Conservation (phyloP, 2,329 filamentous ascomycete genomes). For the Zalaria sp. region DNA sequence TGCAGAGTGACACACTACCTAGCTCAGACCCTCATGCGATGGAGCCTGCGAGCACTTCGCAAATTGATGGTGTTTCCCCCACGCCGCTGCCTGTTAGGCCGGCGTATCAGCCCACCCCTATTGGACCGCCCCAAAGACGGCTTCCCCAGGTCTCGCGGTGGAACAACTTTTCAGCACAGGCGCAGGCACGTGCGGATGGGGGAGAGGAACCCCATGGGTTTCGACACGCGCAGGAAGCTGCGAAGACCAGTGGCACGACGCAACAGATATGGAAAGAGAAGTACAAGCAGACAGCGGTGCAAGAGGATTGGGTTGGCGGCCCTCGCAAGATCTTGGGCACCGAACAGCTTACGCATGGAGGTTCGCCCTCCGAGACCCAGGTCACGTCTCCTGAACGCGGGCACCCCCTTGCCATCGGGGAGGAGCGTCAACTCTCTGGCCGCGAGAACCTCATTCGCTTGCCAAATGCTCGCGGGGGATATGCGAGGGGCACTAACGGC, state of each 20-base stretch:
- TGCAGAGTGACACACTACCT: too few relatives aligned
- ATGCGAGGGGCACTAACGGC: not conserved
- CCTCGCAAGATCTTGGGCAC: slow-evolving; percentile 13
- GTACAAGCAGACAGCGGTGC: slow-evolving; percentile 19
- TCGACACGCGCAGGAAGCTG: not conserved
- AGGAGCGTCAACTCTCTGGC: slow-evolving; percentile 5
- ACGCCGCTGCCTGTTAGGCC: slow-evolving; percentile 15
- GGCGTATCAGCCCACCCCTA: slow-evolving; percentile 17
- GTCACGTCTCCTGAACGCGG: too few relatives aligned
- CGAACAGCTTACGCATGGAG: slow-evolving; percentile 15
- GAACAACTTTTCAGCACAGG: slow-evolving; percentile 9
- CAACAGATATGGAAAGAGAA: slow-evolving; percentile 15
- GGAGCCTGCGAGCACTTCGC: too few relatives aligned
- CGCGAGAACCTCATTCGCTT: slow-evolving; percentile 18
- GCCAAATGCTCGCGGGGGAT: slow-evolving; percentile 8
- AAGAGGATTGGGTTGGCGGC: slow-evolving; percentile 12
- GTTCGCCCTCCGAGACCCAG: too few relatives aligned
- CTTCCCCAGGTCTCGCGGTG: slow-evolving; percentile 12
- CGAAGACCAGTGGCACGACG: not conserved
- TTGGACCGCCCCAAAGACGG: slow-evolving; percentile 17
- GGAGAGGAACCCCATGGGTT: slow-evolving; percentile 1
- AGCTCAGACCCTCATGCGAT: too few relatives aligned
- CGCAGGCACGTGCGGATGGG: slow-evolving; percentile 3
- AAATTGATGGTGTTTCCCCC: too few relatives aligned
- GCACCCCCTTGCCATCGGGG: slow-evolving; percentile 10